A percentile compares a stretch with the other conserved stretches of the same genome.
phyloP scores from a whole-genome alignment of 805 yeast species.

The Ogataea saltuana region DNA sequence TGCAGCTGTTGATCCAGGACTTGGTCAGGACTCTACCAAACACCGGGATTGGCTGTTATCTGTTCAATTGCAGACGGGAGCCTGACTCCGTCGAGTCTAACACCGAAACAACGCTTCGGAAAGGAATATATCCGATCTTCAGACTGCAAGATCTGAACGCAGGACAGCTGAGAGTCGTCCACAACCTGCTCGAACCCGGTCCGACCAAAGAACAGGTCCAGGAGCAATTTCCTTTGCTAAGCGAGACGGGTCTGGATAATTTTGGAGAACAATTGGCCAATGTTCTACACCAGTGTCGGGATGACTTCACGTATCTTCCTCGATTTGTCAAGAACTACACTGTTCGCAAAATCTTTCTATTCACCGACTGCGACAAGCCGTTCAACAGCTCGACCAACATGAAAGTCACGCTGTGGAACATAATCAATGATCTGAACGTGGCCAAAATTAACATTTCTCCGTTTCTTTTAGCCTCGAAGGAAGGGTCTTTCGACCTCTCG shows the following conservation, averaged over 20 bases:
- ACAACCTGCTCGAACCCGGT: constrained; percentile 52
- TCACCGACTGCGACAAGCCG: constrained; percentile 78
- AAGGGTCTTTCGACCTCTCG: constrained; percentile 42
- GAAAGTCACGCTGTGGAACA: constrained; percentile 51
- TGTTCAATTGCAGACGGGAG: constrained; percentile 48
- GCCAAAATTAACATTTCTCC: constrained; percentile 59
- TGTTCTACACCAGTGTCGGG: constrained; percentile 53
- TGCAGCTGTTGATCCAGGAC: constrained; percentile 63
- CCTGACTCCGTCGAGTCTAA: constrained; percentile 17
- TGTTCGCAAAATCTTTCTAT: constrained; percentile 61
- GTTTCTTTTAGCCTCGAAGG: constrained; percentile 49
- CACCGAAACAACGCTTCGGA: constrained; percentile 13
- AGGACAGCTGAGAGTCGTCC: constrained; percentile 55
- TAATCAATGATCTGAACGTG: constrained; percentile 61
- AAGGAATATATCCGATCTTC: constrained; percentile 52
- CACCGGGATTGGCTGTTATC: constrained; percentile 74
- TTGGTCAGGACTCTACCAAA: constrained; percentile 63
- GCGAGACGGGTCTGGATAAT: constrained; percentile 23
- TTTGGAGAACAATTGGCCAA: constrained; percentile 39
- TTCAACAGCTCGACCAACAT: constrained; percentile 41
- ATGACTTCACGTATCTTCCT: constrained; percentile 49
- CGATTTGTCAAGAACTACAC: constrained; percentile 47
- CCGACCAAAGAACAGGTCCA: constrained; percentile 33
- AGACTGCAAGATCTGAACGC: constrained; percentile 56
- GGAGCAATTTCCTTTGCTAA: constrained; percentile 33